Evolutionary conservation across 331 rosid genomes (phyloP).

Genomic region (Malus hybrid): DNA sequence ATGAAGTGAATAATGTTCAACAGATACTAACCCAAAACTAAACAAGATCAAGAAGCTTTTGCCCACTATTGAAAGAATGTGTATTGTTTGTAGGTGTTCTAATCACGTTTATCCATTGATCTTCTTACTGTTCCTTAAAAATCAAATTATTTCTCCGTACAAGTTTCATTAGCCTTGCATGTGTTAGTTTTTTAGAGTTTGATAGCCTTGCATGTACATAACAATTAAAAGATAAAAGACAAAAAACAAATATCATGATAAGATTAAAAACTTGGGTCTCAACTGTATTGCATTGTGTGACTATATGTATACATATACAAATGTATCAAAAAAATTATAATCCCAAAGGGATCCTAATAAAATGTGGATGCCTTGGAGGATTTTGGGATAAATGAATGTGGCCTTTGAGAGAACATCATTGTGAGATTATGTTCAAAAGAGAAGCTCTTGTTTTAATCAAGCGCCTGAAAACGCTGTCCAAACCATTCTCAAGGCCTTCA

Average conservation of each 20-base stretch:
- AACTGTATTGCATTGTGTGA: not conserved
- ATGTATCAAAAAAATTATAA: not conserved
- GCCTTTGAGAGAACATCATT: not conserved
- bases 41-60: too few species aligned
- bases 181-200: not conserved
- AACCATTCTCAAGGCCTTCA: slow-evolving; percentile 44
- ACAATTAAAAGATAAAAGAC: not conserved
- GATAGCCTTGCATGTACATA: not conserved
- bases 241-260: not conserved
- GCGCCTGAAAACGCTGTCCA: slow-evolving; percentile 47
- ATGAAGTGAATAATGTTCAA: too few species aligned
- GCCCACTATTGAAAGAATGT: too few species aligned
- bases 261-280: not conserved
- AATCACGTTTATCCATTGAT: not conserved
- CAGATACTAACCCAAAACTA: too few species aligned
- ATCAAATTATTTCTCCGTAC: not conserved
- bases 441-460: slow-evolving; percentile 49
- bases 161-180: not conserved
- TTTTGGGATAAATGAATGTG: not conserved
- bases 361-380: slow-evolving; percentile 26
- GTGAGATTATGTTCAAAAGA: slow-evolving; percentile 58
- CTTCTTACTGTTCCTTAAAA: not conserved
- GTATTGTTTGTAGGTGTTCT: too few species aligned
- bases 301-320: not conserved
- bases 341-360: slow-evolving; percentile 27